These are phyloP conservation scores for Pterula multifida DNA, from an alignment of 1,284 basidiomycete genomes.

Conservation along the genomic window DNA sequence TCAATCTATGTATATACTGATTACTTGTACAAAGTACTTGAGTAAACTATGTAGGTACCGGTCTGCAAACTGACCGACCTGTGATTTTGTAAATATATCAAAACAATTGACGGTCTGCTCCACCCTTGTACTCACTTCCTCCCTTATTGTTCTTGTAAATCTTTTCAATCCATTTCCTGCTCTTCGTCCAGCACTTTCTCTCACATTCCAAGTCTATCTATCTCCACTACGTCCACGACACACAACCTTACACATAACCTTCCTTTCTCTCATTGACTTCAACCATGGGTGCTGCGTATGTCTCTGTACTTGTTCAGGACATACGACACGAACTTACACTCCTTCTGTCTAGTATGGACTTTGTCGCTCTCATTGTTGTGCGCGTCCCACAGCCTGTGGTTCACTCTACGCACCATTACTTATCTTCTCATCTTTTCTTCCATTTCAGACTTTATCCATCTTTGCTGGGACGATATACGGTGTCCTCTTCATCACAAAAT, in stretches of 20 bases:
- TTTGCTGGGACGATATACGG: conserved; percentile 31
- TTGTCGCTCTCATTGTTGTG: conserved; percentile 26
- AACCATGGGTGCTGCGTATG: neutral
- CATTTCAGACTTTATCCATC: conserved; percentile 34
- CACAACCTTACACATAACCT: neutral
- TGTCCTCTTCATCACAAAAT: conserved; percentile 21
- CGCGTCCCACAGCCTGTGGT: conserved; percentile 6
- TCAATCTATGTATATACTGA: no score
- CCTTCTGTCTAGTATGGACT: conserved; percentile 21
- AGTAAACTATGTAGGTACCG: no score
- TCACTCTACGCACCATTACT: conserved; percentile 1
- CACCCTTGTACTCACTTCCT: no score
- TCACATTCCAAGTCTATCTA: no score
- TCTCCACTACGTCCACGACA: no score
- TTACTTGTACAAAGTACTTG: no score
- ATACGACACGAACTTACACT: neutral
- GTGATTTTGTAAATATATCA: no score
- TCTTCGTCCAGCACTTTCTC: neutral
- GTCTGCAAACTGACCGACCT: no score
- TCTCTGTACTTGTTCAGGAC: neutral
- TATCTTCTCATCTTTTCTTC: neutral
- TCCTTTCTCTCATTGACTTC: no score
- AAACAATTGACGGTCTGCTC: no score
- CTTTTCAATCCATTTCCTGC: neutral
- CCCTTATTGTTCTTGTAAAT: no score